Evolutionary conservation across 2,329 filamentous ascomycete genomes (phyloP).

Genomic region (Curvularia spicifera): DNA sequence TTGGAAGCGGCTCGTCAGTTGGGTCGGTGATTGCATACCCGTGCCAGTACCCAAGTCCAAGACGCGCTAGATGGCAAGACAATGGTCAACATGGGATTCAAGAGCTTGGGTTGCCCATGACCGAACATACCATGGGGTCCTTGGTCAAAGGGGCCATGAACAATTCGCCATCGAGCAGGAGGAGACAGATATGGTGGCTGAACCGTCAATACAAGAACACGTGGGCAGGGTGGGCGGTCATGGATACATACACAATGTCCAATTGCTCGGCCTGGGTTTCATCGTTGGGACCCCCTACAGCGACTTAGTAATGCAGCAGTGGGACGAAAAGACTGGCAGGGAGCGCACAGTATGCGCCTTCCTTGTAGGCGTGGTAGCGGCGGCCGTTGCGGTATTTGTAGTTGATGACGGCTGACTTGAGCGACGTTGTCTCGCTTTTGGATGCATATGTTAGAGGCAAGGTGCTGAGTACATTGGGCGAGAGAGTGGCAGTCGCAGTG

Average conservation of each 20-base stretch:
- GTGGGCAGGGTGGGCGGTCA: neutral
- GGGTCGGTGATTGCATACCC: slow-evolving; percentile 18
- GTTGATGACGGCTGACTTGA: slow-evolving; percentile 33
- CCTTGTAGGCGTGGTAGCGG: slow-evolving; percentile 39
- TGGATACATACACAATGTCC: slow-evolving; percentile 46
- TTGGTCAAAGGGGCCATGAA: slow-evolving; percentile 30
- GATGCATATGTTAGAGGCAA: slow-evolving; percentile 4
- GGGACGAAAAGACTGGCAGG: neutral
- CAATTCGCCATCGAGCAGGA: slow-evolving; percentile 35
- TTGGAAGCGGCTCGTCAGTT: slow-evolving; percentile 2
- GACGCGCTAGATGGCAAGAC: slow-evolving; percentile 32
- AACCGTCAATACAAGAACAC: slow-evolving; percentile 5
- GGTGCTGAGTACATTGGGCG: no score
- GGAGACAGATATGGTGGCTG: slow-evolving; percentile 37
- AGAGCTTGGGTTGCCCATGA: neutral
- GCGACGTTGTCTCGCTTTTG: slow-evolving; percentile 32
- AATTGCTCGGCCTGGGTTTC: slow-evolving; percentile 48
- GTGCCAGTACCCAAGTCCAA: slow-evolving; percentile 54
- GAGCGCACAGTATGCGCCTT: slow-evolving; percentile 35
- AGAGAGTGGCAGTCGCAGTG: no score
- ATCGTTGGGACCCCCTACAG: slow-evolving; percentile 42
- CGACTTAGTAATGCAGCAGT: slow-evolving; percentile 5
- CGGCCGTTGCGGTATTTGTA: slow-evolving; percentile 40
- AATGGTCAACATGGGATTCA: neutral
- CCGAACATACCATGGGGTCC: slow-evolving; percentile 27